Base-by-base conservation (phyloP, 1,284 basidiomycete genomes). In the Moesziomyces globuligerus region DNA sequence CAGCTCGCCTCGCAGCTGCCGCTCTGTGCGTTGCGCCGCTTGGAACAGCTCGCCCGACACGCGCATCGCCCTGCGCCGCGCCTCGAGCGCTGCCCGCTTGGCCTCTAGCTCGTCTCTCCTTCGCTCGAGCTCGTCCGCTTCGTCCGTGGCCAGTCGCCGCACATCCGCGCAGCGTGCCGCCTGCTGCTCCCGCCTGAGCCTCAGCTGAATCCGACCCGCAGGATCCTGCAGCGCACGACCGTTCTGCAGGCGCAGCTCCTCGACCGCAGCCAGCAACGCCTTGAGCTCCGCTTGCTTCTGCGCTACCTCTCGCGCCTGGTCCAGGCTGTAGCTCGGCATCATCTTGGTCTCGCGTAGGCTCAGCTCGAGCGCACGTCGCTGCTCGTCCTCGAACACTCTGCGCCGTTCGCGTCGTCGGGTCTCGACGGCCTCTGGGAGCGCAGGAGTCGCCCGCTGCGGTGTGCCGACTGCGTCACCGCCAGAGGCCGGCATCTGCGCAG, bases 331-430 rank as follows among this genome's bases (percentile, higher is more conserved):
- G 65, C 65, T 72, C 8, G 46, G 56, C 68, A 66, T 70, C 72
- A 74, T 72, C 49, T 53, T 60, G 28, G 72, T 74, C 49, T 72
- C 72, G 21, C 65, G 59, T 26, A 68, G 44, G 41, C 70, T 72
- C 25, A 59, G 59, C 44, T 72, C 65, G 15, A 65, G 53, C 4
- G 38, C 69, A 1, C 59, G 64, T 10, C 50, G 45, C 34, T 68
- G 59, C 43, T 72, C 64, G 25, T 62, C 58, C 21, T 64, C 58
- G 37, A 68, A 72, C 7, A 54, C 57, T 21, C 48, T 62, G 32
- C 69, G 64, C 41, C 54, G 47, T 23, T 67, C 60, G 18, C 51
- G 43, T 34, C 48, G 43, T 41, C 47, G 36, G 15, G 32, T 34
- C 32, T 34, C 32, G 3, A 17, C 32, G 7, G 52, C 43, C 3